Evolutionary conservation across 2,329 filamentous ascomycete species (phyloP).

Genomic region (Scleromitrula shiraiana): DNA sequence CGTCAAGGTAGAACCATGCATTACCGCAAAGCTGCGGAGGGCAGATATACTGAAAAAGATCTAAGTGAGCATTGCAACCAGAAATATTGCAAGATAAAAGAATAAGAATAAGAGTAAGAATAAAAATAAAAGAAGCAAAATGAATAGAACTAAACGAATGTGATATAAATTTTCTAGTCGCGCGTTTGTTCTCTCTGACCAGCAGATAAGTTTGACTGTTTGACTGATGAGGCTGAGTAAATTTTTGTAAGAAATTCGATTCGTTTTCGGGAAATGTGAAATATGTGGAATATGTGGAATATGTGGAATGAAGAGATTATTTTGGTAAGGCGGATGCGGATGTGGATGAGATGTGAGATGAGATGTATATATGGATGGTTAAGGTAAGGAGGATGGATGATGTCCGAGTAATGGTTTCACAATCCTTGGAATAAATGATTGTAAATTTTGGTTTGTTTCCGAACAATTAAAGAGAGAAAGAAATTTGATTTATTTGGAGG

Average conservation of each 20-base stretch:
- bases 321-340: too few relatives aligned
- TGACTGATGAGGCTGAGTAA: conserved; percentile 5
- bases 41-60: conserved; percentile 7
- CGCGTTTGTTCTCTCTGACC: conserved; percentile 5
- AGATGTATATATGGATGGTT: not conserved
- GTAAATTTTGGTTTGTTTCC: not conserved
- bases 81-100: too few relatives aligned
- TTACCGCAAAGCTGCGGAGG: conserved; percentile 19
- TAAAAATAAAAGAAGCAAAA: conserved; percentile 1
- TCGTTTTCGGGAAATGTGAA: not conserved
- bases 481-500: too few relatives aligned
- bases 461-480: not conserved
- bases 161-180: not conserved
- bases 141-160: conserved; percentile 3
- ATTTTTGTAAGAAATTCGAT: not conserved
- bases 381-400: not conserved
- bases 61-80: conserved; percentile 9
- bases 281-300: not conserved
- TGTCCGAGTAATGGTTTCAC: conserved; percentile 4
- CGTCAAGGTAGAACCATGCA: conserved; percentile 26
- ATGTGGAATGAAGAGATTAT: too few relatives aligned
- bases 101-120: too few relatives aligned
- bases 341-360: too few relatives aligned
- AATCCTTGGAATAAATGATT: conserved; percentile 5
- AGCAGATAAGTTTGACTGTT: conserved; percentile 4